Conservation (phyloP, 495 filamentous ascomycete genomes). For the Penicillium bovifimosum region DNA sequence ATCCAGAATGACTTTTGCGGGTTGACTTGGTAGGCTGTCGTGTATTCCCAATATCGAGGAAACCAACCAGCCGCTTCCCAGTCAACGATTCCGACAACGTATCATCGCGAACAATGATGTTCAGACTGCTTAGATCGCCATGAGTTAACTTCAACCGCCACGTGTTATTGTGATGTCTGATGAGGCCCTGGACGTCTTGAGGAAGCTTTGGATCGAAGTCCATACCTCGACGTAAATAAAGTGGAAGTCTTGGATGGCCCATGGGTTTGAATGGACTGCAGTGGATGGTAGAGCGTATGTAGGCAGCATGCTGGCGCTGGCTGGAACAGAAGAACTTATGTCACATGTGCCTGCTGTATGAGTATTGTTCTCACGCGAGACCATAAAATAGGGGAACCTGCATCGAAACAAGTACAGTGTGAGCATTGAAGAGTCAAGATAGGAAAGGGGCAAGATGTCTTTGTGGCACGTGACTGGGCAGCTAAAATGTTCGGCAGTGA, state of each 20-base stretch:
- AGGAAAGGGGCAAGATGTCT: too few species aligned
- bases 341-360: too few species aligned
- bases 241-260: constrained; percentile 41
- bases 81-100: constrained; percentile 47
- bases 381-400: too few species aligned
- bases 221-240: constrained; percentile 34
- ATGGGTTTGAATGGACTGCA: constrained; percentile 43
- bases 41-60: constrained; percentile 50
- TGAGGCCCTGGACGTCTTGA: constrained; percentile 33
- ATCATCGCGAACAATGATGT: constrained; percentile 35
- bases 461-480: too few species aligned
- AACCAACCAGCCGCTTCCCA: constrained; percentile 50
- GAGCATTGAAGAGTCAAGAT: too few species aligned
- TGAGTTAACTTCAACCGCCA: constrained; percentile 38
- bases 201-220: constrained; percentile 28
- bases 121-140: constrained; percentile 40
- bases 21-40: constrained; percentile 45
- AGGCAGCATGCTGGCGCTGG: too few species aligned
- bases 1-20: constrained; percentile 36
- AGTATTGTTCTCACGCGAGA: too few species aligned
- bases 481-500: too few species aligned
- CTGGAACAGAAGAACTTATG: too few species aligned
- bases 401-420: too few species aligned
- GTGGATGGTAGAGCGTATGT: constrained; percentile 13
- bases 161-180: constrained; percentile 27